These are phyloP conservation scores for Suillus brevipes DNA, from an alignment of 768 basidiomycete genomes.

Conservation along the genomic window DNA sequence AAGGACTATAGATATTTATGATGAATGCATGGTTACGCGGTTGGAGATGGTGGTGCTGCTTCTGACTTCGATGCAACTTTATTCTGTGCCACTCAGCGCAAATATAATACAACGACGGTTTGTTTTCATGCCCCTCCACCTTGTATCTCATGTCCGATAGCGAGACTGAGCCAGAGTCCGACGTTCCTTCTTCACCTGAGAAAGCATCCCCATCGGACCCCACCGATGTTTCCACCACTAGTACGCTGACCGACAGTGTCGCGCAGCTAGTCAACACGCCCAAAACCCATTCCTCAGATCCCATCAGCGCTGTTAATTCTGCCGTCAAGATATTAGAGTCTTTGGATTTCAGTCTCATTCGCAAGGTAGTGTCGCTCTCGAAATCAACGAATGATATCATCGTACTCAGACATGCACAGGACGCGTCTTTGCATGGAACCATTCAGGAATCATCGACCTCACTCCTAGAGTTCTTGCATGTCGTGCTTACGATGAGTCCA, in stretches of 20 bases:
- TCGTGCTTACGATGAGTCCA: constrained; percentile 17
- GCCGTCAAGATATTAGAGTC: constrained; percentile 26
- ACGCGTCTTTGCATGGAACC: constrained; percentile 31
- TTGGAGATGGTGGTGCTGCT: not conserved
- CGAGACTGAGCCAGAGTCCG: constrained; percentile 58
- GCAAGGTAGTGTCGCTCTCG: constrained; percentile 21
- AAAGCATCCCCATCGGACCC: constrained; percentile 10
- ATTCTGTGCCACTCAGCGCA: not conserved
- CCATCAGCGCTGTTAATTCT: constrained; percentile 19
- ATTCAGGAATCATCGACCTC: constrained; percentile 36
- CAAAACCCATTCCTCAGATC: not conserved
- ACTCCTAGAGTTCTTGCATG: constrained; percentile 34
- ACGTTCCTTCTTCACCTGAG: constrained; percentile 19
- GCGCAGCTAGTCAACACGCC: constrained; percentile 2
- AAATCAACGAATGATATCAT: not conserved
- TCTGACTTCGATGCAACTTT: constrained; percentile 8
- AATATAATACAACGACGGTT: constrained; percentile 1
- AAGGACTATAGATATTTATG: constrained; percentile 42
- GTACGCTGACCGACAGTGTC: not conserved
- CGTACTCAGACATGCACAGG: constrained; percentile 27
- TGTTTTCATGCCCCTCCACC: not conserved
- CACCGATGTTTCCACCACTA: constrained; percentile 2
- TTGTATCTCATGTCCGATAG: constrained; percentile 37
- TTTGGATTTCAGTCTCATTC: constrained; percentile 32
- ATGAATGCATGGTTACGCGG: not conserved